Evolutionary conservation across 768 basidiomycete genomes (phyloP), one percentile per base, ranked within the genome.

Genomic region (Boletus subcaerulescens): DNA sequence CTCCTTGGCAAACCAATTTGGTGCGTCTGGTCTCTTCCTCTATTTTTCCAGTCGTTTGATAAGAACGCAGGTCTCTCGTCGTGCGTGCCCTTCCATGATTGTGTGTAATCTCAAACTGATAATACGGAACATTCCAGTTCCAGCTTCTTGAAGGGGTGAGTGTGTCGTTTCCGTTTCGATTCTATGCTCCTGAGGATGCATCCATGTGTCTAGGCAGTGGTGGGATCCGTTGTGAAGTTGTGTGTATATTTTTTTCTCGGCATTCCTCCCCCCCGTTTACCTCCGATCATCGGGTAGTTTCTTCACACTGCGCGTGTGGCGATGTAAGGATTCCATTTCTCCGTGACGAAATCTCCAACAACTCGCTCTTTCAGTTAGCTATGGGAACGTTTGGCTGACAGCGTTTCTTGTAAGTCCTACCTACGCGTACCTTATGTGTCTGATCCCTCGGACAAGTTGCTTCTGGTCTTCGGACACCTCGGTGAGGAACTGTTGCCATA

Each of bases 241-340:
- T 84, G 52, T 45, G 80, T 71, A 12, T 40, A 33, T 26, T 4
- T 13, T 47, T 36, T 43, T 24, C 43, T 9, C 29, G 17, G 5
- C 4, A 6, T 24, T 22, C 17, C 6, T 56, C 42, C n/a, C 8
- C 8, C 14, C 18, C 31, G 22, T 44, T 48, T 22, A 20, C 13
- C 40, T 35, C 33, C 47, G 10, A 50, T 33, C 22, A 3, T 26
- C 45, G 24, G 33, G 17, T 48, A 85, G 83, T 38, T 75, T 76
- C 46, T 86, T 84, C 54, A 74, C 80, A 1, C 71, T 84, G 68
- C 80, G 84, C 14, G 83, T 85, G 13, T 86, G 82, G 82, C 69
- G 82, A 67, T 86, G 84, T 84, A 66, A 55, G 69, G 14, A 49
- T 60, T 71, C 26, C 45, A 64, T n/a, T 54, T 9, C 15, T 47